Evolutionary conservation across 495 filamentous ascomycete genomes (phyloP).

Genomic region (Talaromyces stipitatus): DNA sequence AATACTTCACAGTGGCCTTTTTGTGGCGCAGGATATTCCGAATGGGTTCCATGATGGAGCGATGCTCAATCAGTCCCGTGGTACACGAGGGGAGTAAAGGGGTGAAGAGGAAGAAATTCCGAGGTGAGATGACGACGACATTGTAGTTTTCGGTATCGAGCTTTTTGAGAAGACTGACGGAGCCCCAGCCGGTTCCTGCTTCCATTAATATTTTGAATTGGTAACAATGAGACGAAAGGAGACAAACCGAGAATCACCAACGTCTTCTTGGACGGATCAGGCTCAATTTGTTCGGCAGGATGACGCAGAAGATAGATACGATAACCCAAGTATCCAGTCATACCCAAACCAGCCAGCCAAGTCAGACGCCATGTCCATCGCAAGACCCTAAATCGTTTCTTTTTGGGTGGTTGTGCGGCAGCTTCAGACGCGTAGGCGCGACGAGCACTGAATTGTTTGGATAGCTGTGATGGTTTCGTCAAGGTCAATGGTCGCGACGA

Average conservation of each 20-base stretch:
- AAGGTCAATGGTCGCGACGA: constrained; percentile 15
- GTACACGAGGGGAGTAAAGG: constrained; percentile 95
- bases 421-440: constrained; percentile 35
- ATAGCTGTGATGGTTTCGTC: constrained; percentile 18
- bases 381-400: constrained; percentile 44
- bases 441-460: constrained; percentile 17
- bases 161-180: constrained; percentile 94
- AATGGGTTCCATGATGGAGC: constrained; percentile 98
- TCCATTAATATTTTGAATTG: not conserved
- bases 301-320: constrained; percentile 73
- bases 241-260: constrained; percentile 79
- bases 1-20: constrained; percentile 85
- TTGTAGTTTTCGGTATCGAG: constrained; percentile 98
- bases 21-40: constrained; percentile 91
- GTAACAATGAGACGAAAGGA: not conserved
- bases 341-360: constrained; percentile 59
- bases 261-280: constrained; percentile 91
- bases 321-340: constrained; percentile 65
- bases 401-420: constrained; percentile 31
- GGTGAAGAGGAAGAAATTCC: constrained; percentile 99
- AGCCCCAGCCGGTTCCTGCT: constrained; percentile 89
- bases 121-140: constrained; percentile 87
- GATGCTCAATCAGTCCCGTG: constrained; percentile 94
- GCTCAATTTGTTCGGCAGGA: constrained; percentile 70
- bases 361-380: constrained; percentile 71